Conservation (phyloP, 495 filamentous ascomycete species). For the Cudoniella acicularis region DNA sequence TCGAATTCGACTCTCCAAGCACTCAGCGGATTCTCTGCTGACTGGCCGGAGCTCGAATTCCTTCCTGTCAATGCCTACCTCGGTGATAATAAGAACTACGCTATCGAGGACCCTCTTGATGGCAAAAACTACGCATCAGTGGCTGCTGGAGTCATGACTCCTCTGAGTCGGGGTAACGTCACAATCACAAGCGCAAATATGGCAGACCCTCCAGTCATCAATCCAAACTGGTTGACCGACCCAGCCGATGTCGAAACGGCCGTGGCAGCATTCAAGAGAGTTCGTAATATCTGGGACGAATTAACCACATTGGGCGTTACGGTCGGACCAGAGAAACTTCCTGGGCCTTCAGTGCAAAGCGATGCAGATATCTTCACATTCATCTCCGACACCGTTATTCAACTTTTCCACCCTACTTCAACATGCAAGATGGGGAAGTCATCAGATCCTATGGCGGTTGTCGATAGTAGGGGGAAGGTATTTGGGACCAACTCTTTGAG, state of each 20-base stretch:
- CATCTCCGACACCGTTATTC: background rate
- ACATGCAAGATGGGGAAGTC: background rate
- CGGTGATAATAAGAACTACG: conserved; percentile 1
- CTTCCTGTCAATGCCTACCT: conserved; percentile 28
- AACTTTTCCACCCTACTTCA: background rate
- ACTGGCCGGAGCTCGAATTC: conserved; percentile 61
- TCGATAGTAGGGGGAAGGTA: no score
- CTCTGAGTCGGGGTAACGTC: conserved; percentile 52
- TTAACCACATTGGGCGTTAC: background rate
- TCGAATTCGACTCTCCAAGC: no score
- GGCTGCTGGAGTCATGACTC: conserved; percentile 37
- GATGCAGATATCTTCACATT: background rate
- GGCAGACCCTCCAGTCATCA: conserved; percentile 44
- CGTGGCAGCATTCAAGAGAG: background rate
- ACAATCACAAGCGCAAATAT: conserved; percentile 43
- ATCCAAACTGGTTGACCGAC: conserved; percentile 52
- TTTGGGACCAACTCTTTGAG: no score
- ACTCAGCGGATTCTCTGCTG: conserved; percentile 42
- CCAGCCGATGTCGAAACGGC: conserved; percentile 36
- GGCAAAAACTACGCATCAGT: conserved; percentile 38
- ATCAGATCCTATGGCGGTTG: no score
- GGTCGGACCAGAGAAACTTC: background rate
- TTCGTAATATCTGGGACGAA: background rate
- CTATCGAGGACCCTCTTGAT: no score
- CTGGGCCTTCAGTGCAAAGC: background rate